Conservation (phyloP, 805 yeast species). For the Ogataea ganodermae region DNA sequence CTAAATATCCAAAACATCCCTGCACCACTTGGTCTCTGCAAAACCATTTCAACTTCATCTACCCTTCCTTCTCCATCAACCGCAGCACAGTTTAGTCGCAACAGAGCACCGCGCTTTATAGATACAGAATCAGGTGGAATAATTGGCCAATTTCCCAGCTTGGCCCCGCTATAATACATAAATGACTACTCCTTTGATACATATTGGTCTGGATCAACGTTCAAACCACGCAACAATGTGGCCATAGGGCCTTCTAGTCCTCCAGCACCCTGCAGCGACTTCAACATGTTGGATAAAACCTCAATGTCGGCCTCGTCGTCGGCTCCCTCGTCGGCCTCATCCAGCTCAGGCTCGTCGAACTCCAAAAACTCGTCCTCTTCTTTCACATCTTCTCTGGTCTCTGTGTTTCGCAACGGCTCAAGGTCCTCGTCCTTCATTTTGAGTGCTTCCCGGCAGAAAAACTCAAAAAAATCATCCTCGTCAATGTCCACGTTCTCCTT, state of each 20-base stretch:
- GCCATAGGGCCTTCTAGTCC: slow-evolving; percentile 13
- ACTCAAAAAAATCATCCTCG: slow-evolving; percentile 73
- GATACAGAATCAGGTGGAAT: no score
- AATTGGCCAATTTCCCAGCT: no score
- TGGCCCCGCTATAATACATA: background rate
- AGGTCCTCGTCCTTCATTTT: slow-evolving; percentile 49
- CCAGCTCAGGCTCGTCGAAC: background rate
- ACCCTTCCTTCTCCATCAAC: no score
- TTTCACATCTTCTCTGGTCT: background rate
- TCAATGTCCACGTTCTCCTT: slow-evolving; percentile 47
- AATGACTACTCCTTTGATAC: background rate
- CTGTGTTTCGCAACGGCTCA: slow-evolving; percentile 31
- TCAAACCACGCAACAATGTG: slow-evolving; percentile 9
- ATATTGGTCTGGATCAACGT: slow-evolving; percentile 3
- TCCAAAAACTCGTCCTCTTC: background rate
- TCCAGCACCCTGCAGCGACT: slow-evolving; percentile 11
- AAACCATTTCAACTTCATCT: no score
- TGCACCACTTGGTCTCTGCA: no score
- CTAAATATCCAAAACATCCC: no score
- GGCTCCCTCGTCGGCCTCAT: background rate
- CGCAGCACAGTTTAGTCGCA: no score
- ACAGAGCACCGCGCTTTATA: no score
- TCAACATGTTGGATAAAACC: slow-evolving; percentile 11
- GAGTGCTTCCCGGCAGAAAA: slow-evolving; percentile 55
- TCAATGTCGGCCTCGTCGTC: slow-evolving; percentile 8